Evolutionary conservation across 2,329 filamentous ascomycete genomes (phyloP), one percentile per base, ranked within the genome.

Genomic region (Bipolaris bicolor): DNA sequence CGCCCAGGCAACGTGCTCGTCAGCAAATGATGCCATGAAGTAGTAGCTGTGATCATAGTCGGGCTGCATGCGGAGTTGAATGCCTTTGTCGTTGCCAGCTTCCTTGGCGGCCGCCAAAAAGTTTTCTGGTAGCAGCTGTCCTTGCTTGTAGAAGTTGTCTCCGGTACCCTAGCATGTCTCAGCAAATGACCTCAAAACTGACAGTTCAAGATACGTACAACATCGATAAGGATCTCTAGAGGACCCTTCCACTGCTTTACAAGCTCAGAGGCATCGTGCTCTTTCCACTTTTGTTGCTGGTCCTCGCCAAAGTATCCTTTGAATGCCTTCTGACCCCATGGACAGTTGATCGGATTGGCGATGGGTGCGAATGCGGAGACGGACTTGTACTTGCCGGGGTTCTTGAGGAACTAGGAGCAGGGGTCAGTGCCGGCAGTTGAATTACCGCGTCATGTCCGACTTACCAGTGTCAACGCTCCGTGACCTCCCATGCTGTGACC

Each of bases 401-500:
- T 90, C 81, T 91, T 94, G 50, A 99, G 84, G 82, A 90, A 98
- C 83, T 86, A 57, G 36, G 15, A 11, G 7, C 29, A 22, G 18
- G 16, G 1, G 31, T 43, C 34, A 47, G 58, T 69, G 26, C 61
- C 54, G 34, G 43, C 37, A 11, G 20, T 20, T 11, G 13, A 11
- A 31, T 5, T 34, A 16, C 10, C 29, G 4, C 48, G n/a, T 9
- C 2, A 20, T 29, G 36, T 16, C 22, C 43, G 7, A 68, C 61
- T 10, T 72, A 86, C 84, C 68, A 98, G 80, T 44, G 93, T 97
- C 67, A 99, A 82, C 43, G 95, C 95, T 62, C 95, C 95, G 78
- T 99, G 95, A 0, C 95, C 95, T 65, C 95, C 95, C 95, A 99
- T 99, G 69, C 89, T 93, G 81, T 99, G 95, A 5, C 95, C 95